phyloP scores from a whole-genome alignment of 306 rosid species.

The Carpinus fangiana region DNA sequence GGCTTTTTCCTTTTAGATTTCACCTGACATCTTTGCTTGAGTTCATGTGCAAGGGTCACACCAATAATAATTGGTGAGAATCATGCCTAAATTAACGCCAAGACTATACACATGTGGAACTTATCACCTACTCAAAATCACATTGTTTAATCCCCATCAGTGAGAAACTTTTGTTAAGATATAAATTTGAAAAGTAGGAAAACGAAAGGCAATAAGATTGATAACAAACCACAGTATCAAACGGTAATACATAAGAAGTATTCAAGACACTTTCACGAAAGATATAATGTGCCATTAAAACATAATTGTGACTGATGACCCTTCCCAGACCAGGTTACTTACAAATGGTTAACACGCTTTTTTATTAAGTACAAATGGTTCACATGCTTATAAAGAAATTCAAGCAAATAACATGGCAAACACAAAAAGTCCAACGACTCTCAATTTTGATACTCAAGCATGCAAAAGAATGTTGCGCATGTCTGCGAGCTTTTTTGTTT shows the following conservation, averaged over 20 bases:
- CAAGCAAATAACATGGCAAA: background rate
- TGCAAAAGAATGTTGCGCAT: background rate
- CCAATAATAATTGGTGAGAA: background rate
- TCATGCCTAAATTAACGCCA: background rate
- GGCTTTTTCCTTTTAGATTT: background rate
- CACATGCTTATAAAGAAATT: background rate
- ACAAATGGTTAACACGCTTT: background rate
- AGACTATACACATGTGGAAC: background rate
- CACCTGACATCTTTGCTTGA: background rate
- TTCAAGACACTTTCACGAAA: background rate
- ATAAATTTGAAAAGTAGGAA: background rate
- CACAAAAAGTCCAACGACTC: background rate
- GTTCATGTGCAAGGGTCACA: background rate
- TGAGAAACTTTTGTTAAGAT: background rate
- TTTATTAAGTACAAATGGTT: too few relatives aligned
- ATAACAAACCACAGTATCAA: background rate
- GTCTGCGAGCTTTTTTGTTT: background rate
- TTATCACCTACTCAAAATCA: background rate
- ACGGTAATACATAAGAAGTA: background rate
- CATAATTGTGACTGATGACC: background rate
- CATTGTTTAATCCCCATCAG: background rate
- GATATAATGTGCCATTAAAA: background rate
- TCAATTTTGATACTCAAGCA: slow-evolving; percentile 13
- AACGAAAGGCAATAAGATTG: background rate
- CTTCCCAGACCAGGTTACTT: background rate